Conservation (phyloP, 371 early-diverging fungal genomes). For the Mucor piriformis region DNA sequence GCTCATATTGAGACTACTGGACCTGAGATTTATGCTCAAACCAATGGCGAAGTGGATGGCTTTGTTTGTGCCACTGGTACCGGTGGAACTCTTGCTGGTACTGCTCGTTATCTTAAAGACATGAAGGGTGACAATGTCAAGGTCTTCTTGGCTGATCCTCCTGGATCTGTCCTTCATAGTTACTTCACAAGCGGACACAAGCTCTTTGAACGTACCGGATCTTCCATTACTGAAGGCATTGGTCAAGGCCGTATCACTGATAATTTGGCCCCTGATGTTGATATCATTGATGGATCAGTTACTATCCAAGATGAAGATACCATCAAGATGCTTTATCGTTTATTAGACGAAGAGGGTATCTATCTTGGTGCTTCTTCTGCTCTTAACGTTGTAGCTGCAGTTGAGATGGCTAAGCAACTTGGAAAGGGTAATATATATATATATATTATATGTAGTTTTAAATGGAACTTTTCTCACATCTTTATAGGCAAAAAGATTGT, state of each 20-base stretch:
- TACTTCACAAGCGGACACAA: slow-evolving; percentile 77
- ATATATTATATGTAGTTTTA: too few species aligned
- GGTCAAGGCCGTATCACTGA: slow-evolving; percentile 95
- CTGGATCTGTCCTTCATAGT: slow-evolving; percentile 87
- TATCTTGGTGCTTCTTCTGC: slow-evolving; percentile 94
- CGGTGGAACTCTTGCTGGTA: slow-evolving; percentile 91
- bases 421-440: slow-evolving; percentile 83
- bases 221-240: slow-evolving; percentile 89
- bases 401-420: slow-evolving; percentile 84
- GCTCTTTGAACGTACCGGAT: slow-evolving; percentile 70
- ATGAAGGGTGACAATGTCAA: slow-evolving; percentile 67
- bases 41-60: slow-evolving; percentile 79
- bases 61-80: slow-evolving; percentile 94
- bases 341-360: slow-evolving; percentile 93
- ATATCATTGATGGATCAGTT: slow-evolving; percentile 82
- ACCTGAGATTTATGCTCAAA: slow-evolving; percentile 91
- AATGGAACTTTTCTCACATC: neutral
- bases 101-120: slow-evolving; percentile 81
- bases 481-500: slow-evolving; percentile 68
- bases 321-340: slow-evolving; percentile 81
- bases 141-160: slow-evolving; percentile 90
- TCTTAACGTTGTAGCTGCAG: slow-evolving; percentile 92
- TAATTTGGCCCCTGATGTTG: slow-evolving; percentile 81
- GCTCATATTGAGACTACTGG: slow-evolving; percentile 96
- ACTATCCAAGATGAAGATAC: slow-evolving; percentile 82